These are phyloP conservation scores for Coemansia sp. DNA, from an alignment of 192 early-diverging fungal genomes.

Conservation along the genomic window DNA sequence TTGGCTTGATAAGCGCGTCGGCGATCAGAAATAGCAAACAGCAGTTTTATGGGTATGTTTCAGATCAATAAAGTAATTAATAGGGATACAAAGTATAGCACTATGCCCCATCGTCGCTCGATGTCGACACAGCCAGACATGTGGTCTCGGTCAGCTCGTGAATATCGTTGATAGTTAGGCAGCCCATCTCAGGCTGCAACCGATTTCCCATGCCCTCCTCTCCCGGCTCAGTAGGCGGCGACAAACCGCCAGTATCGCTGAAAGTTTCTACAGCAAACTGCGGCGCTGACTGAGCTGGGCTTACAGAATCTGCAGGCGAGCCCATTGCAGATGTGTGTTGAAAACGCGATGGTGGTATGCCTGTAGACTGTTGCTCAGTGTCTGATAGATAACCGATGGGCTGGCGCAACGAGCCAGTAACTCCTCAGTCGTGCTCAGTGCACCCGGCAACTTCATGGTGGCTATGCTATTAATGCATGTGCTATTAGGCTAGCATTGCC, in stretches of 20 bases:
- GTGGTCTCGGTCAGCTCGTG: conserved; percentile 42
- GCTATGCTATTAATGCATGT: neutral
- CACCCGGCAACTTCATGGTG: conserved; percentile 4
- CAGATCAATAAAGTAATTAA: conserved; percentile 2
- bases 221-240: neutral
- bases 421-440: conserved; percentile 24
- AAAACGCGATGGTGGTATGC: conserved; percentile 11
- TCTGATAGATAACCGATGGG: conserved; percentile 46
- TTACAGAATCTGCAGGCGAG: conserved; percentile 24
- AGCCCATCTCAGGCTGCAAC: neutral
- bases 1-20: neutral
- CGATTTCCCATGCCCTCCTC: neutral
- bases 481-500: conserved; percentile 9
- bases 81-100: too few relatives aligned
- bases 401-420: conserved; percentile 39
- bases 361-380: conserved; percentile 13
- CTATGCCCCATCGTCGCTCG: too few relatives aligned
- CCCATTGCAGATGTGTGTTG: conserved; percentile 26
- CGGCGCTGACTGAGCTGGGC: conserved; percentile 18
- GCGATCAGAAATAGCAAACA: neutral
- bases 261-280: conserved; percentile 19
- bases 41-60: conserved; percentile 7
- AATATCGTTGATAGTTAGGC: conserved; percentile 34
- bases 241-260: neutral
- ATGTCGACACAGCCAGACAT: too few relatives aligned